Base-by-base conservation (phyloP, 179 eudicot species). In the Silene coronaria region DNA sequence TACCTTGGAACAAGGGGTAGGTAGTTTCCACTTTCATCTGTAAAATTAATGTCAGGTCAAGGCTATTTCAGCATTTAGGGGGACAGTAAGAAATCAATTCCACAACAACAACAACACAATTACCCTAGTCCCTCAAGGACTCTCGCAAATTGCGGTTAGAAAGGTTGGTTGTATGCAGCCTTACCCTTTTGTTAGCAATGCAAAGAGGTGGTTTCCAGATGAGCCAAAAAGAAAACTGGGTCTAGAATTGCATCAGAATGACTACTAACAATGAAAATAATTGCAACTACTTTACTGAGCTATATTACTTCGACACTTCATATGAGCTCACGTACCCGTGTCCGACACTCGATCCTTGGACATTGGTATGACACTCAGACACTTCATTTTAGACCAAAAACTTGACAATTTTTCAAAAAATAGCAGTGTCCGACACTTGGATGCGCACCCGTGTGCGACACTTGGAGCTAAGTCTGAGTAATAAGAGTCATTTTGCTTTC, bases 1-100 rank as follows among this genome's bases (percentile, higher is more conserved):
- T 84, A 87, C 91, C 91, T 82, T 46, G 79, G 32, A 66, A 59
- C 74, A 48, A 87, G 38, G 51, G 89, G 87, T 3, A 79, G 92
- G 75, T 86, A 89, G 23, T 42, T 84, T 81, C 92, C 96, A 65
- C 17, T 85, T 81, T 61, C 32, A 81, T 89, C 96, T 90, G 89
- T 71, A 78, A 57, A 59, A 21, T 12, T 12, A 32, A 21, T 46
- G 21, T 23, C 28, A 58, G 46, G 32, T 76, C 48, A 75, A 71
- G 23, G 30, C 19, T 63, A 45, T 71, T 19, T 72, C 17, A 63
- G 34, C 21, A 26, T 10, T 48, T 46, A 28, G 46, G 28, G 24
- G 13, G 61, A 42, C 58, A 70, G n/a, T 30, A 6, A 12, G 28
- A 12, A 19, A 21, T 69, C 28, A 70, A 22, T 22, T 30, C 63